These are phyloP conservation scores for Plasmodium chabaudi DNA, from an alignment of 169 alveolate species.

Conservation along the genomic window DNA sequence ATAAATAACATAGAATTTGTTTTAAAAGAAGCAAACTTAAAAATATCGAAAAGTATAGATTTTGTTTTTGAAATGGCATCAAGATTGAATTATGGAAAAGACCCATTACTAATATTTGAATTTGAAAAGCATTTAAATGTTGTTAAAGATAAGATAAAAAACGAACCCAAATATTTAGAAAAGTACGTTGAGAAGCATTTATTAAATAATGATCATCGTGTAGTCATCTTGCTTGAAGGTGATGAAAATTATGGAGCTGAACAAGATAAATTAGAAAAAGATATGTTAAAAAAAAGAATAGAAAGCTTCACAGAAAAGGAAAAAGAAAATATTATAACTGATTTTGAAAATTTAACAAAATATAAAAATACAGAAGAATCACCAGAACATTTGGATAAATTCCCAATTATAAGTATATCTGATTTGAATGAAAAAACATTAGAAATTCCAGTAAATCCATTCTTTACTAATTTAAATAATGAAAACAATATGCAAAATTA, in stretches of 20 bases:
- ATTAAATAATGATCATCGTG: slow-evolving; percentile 78
- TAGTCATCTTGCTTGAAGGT: slow-evolving; percentile 81
- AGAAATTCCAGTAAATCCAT: slow-evolving; percentile 80
- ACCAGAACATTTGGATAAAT: slow-evolving; percentile 77
- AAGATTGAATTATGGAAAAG: slow-evolving; percentile 53
- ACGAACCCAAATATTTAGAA: slow-evolving; percentile 77
- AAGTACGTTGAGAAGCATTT: slow-evolving; percentile 78
- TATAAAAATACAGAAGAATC: slow-evolving; percentile 78
- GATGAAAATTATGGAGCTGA: slow-evolving; percentile 77
- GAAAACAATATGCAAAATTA: slow-evolving; percentile 40
- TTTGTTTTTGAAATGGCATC: slow-evolving; percentile 57
- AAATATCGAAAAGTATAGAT: slow-evolving; percentile 66
- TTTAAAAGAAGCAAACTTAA: slow-evolving; percentile 78
- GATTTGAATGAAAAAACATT: slow-evolving; percentile 81
- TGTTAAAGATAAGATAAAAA: slow-evolving; percentile 50
- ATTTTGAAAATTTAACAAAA: slow-evolving; percentile 73
- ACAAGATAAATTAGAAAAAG: slow-evolving; percentile 67
- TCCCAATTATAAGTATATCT: slow-evolving; percentile 78
- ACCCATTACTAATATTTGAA: slow-evolving; percentile 63
- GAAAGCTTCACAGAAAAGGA: slow-evolving; percentile 76
- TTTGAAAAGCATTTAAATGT: slow-evolving; percentile 45
- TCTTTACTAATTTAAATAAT: slow-evolving; percentile 21
- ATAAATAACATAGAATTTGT: slow-evolving; percentile 82
- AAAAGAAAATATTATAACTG: slow-evolving; percentile 79
- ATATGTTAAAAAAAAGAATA: slow-evolving; percentile 62